Conservation (phyloP, 208 protist species). For the Leishmania gerbilli region DNA sequence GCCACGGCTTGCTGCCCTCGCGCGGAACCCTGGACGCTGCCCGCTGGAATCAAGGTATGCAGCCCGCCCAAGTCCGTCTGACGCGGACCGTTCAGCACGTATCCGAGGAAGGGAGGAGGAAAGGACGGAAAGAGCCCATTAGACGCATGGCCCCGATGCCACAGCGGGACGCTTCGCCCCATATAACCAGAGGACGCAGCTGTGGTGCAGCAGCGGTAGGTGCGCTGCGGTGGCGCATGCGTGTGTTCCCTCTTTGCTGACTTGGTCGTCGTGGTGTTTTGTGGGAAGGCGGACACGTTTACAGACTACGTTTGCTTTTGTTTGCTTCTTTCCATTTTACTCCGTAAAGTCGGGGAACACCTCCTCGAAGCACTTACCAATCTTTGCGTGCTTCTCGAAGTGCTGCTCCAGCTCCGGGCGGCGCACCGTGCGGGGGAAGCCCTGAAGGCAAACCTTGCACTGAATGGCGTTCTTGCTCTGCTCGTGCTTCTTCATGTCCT, state of each 20-base stretch:
- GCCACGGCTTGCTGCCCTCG: too few relatives aligned
- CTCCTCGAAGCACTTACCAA: conserved; percentile 55
- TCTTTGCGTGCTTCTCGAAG: conserved; percentile 71
- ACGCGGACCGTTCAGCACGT: too few relatives aligned
- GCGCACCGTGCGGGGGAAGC: conserved; percentile 77
- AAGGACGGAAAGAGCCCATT: background rate
- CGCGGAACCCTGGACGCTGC: too few relatives aligned
- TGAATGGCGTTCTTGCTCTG: conserved; percentile 75
- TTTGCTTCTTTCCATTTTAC: background rate
- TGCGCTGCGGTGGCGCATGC: too few relatives aligned
- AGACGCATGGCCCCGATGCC: too few relatives aligned
- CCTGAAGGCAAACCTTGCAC: conserved; percentile 74
- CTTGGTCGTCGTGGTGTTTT: too few relatives aligned
- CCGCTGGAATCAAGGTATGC: too few relatives aligned
- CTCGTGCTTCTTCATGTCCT: conserved; percentile 80
- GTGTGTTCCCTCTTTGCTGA: too few relatives aligned
- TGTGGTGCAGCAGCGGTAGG: background rate
- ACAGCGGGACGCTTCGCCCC: too few relatives aligned
- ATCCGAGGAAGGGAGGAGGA: background rate
- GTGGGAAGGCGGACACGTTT: background rate
- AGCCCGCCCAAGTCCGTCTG: too few relatives aligned
- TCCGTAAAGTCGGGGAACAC: conserved; percentile 40
- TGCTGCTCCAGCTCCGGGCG: conserved; percentile 76
- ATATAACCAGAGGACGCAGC: background rate
- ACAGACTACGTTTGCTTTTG: background rate